Evolutionary conservation across 2,329 filamentous ascomycete species (phyloP), one percentile per base, ranked within the genome.

Genomic region (Penicillium sp.): DNA sequence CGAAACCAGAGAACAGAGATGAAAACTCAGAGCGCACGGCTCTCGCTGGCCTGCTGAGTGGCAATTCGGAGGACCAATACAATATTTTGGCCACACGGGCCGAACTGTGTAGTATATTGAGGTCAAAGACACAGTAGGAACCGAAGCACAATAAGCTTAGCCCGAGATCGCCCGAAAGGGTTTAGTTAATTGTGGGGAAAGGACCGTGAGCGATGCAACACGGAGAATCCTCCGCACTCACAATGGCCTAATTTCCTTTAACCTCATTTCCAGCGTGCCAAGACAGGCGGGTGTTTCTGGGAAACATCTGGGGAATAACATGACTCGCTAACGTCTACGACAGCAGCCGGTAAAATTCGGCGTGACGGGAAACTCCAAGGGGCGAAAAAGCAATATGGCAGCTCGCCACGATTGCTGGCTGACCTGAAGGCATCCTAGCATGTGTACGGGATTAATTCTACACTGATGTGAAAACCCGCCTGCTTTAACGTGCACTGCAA

Each of bases 151-250:
- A 42, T 31, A 22, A 49, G 21, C 40, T 42, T 14, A 36, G 16
- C 38, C 22, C 42, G n/a, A 49, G 31, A 34, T 22, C 16, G 42
- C 42, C 24, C 9, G 21, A 56, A 57, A 16, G 24, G 54, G 56
- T 10, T 50, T 59, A 58, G 51, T 39, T 43, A 34, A 47, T 55
- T 61, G 56, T 62, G 61, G 60, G 61, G 60, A 50, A 59, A 47
- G 49, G 29, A 22, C 60, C 60, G 61, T 62, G 58, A 51, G 56
- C 49, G 22, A 64, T 62, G 32, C 53, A 57, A 43, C 54, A 62
- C 61, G 61, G 61, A 61, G 58, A 14, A 21, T 32, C 16, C 60
- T 61, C 61, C 61, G 61, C 47, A 39, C 48, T 49, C 44, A 45
- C 46, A 52, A 49, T 48, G 43, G 52, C 29, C 22, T 27, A 34